Evolutionary conservation across 257 asterid genomes (phyloP).

Genomic region (Ajuga chamaepitys): DNA sequence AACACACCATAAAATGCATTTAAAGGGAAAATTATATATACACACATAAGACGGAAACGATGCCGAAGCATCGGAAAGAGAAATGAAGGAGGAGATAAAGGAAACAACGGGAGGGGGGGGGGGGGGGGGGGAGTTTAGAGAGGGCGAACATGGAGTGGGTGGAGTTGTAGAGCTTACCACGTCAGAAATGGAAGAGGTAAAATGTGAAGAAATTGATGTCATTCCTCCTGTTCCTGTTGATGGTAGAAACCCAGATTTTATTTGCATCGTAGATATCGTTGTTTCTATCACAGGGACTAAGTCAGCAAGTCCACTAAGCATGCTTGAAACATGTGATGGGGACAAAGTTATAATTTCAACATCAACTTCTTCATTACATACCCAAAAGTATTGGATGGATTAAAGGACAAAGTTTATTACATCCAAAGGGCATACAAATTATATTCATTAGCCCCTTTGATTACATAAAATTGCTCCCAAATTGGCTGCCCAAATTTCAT

Average conservation of each 20-base stretch:
- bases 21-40: too few relatives aligned
- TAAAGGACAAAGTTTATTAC: slow-evolving; percentile 65
- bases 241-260: slow-evolving; percentile 47
- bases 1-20: too few relatives aligned
- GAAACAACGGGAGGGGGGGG: too few relatives aligned
- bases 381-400: slow-evolving; percentile 76
- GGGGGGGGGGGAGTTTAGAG: too few relatives aligned
- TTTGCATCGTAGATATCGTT: slow-evolving; percentile 65
- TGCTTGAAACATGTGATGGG: neutral
- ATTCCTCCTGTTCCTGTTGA: slow-evolving; percentile 62
- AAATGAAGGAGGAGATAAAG: too few relatives aligned
- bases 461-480: slow-evolving; percentile 38
- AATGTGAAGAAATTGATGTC: slow-evolving; percentile 55
- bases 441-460: slow-evolving; percentile 28
- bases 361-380: slow-evolving; percentile 4
- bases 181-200: too few relatives aligned
- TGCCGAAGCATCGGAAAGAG: too few relatives aligned
- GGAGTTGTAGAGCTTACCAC: too few relatives aligned
- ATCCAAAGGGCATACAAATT: slow-evolving; percentile 54
- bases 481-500: slow-evolving; percentile 62
- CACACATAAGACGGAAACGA: too few relatives aligned
- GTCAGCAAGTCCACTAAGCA: neutral
- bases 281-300: slow-evolving; percentile 31
- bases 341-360: neutral
- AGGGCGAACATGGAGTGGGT: too few relatives aligned